Conservation (phyloP, 2,329 filamentous ascomycete genomes). For the Paramyrothecium sp. region DNA sequence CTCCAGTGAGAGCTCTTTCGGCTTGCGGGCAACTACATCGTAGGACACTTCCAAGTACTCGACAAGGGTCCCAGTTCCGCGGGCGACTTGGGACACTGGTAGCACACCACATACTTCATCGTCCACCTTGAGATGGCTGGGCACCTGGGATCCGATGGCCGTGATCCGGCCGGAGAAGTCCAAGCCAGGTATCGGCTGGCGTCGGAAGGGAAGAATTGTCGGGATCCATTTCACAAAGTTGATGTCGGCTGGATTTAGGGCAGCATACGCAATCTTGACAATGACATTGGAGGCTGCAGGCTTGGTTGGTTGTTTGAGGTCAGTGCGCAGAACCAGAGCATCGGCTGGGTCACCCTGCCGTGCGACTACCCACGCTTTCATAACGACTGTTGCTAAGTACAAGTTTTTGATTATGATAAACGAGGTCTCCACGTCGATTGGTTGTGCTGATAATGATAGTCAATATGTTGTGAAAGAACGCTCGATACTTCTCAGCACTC, state of each 20-base stretch:
- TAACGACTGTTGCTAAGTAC: background rate
- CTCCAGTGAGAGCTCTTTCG: background rate
- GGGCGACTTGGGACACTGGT: background rate
- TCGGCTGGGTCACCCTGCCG: background rate
- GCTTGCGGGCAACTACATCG: background rate
- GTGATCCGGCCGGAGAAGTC: background rate
- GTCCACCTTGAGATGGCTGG: background rate
- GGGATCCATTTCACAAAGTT: background rate
- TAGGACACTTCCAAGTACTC: background rate
- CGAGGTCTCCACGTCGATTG: background rate
- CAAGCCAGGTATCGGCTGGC: background rate
- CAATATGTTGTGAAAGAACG: background rate
- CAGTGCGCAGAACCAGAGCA: background rate
- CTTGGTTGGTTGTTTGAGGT: background rate
- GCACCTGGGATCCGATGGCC: background rate
- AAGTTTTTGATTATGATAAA: background rate
- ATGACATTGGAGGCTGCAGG: background rate
- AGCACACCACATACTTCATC: background rate
- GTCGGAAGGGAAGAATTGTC: background rate
- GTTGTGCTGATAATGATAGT: background rate
- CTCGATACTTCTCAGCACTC: background rate
- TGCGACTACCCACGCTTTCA: background rate
- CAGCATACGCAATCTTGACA: background rate
- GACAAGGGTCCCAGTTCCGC: background rate
- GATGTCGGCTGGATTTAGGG: background rate